phyloP scores from a whole-genome alignment of 108 stramenopile genomes.

The Chaetoceros muelleri region DNA sequence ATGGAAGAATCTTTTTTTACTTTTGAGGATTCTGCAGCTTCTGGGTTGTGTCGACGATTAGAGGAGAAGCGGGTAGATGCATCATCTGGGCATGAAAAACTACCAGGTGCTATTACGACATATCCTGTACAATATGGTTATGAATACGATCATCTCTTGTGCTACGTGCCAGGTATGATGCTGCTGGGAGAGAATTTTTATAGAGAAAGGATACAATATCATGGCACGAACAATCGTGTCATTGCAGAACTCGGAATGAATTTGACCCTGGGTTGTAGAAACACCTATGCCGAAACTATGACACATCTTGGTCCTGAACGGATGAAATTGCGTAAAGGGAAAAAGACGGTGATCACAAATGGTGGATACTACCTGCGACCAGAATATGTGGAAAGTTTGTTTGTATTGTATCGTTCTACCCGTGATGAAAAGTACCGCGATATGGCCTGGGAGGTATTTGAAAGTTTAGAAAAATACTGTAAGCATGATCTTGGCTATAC shows the following conservation, averaged over 20 bases:
- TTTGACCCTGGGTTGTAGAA: slow-evolving; percentile 14
- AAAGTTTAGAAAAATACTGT: slow-evolving; percentile 36
- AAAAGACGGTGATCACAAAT: neutral
- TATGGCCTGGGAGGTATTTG: slow-evolving; percentile 45
- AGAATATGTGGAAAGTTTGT: slow-evolving; percentile 38
- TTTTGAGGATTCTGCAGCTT: neutral
- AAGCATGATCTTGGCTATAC: slow-evolving; percentile 31
- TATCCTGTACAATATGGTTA: slow-evolving; percentile 13
- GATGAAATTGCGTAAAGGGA: neutral
- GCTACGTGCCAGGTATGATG: slow-evolving; percentile 61
- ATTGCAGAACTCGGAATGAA: slow-evolving; percentile 8
- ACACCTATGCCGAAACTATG: slow-evolving; percentile 1
- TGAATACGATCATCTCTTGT: slow-evolving; percentile 57
- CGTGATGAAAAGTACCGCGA: slow-evolving; percentile 35
- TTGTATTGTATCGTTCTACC: slow-evolving; percentile 33
- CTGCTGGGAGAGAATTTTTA: slow-evolving; percentile 24
- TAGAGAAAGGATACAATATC: neutral
- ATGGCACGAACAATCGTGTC: neutral
- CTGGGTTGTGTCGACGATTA: no score
- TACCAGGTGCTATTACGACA: no score
- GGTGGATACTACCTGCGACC: slow-evolving; percentile 34
- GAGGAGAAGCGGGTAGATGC: neutral
- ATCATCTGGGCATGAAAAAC: no score
- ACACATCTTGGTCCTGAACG: slow-evolving; percentile 14
- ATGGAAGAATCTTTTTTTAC: slow-evolving; percentile 5